Base-by-base conservation (phyloP, 345 rosid species). In the Gossypium sturtianum region DNA sequence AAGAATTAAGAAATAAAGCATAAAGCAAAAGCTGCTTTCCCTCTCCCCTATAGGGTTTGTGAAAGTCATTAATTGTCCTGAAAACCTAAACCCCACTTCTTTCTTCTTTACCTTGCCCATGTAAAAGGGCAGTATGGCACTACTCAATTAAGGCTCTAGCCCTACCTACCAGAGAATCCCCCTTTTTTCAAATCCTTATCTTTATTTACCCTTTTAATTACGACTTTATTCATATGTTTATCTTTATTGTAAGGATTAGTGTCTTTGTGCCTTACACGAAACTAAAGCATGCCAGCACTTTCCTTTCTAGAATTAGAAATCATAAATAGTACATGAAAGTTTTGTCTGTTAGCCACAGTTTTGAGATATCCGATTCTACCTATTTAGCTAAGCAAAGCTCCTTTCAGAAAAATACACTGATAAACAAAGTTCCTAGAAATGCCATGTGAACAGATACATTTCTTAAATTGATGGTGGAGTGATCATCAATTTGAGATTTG, bases 301-400 rank as follows among this genome's bases (percentile, higher is more conserved):
- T 52, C 66, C 71, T 54, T 61, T 49, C 34, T 25, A 15, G 57
- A 62, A 22, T 16, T 20, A 29, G 58, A 74, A 53, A 44, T 12
- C 58, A 27, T 27, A 23, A 64, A 53, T n/a, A 67, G 41, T 75
- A 58, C 49, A 34, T 64, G 66, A 27, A 43, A 59, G 53, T 3
- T 23, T 34, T 71, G 34, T 70, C 66, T 57, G 69, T 75, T 79
- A 56, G 56, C 73, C 72, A 53, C 71, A 25, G 51, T 48, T 64
- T 70, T 51, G 13, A 47, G 19, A 44, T 62, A 54, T 29, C n/a
- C 47, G 69, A 45, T 20, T 8, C 27, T 56, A 9, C 60, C 38
- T 17, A 19, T 11, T 43, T 41, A 61, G 48, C 27, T 74, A 44
- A 43, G 23, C 74, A 44, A 34, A 74, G 9, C 38, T 51, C 52